Evolutionary conservation across 495 filamentous ascomycete genomes (phyloP), one percentile per base, ranked within the genome.

Genomic region (Xylaria bambusicola): DNA sequence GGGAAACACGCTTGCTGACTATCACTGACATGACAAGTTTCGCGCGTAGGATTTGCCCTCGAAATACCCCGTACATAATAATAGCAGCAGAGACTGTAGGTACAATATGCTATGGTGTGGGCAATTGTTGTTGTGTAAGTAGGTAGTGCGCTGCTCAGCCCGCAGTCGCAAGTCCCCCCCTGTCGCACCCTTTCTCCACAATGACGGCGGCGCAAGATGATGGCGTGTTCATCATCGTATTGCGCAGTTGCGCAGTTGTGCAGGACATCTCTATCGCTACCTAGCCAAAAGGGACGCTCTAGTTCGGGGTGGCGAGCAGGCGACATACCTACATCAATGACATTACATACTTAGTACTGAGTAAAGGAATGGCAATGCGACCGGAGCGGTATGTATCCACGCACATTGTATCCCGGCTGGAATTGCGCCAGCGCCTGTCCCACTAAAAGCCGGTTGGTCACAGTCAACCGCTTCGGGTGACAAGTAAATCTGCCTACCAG

Each of bases 401-500:
- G 23, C 17, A 24, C n/a, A n/a, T n/a, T n/a, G n/a, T n/a, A n/a
- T n/a, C n/a, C n/a, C n/a, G n/a, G n/a, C n/a, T n/a, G n/a, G 8
- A 54, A 18, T 13, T 44, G 18, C 36, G 36, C 36, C 36, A 15
- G 36, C 6, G 26, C n/a, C 20, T 20, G 23, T 42, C 45, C 24
- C 20, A 18, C 23, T 23, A 56, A n/a, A n/a, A 60, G 50, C 40
- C 42, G 29, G 44, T 56, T 62, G 54, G 54, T 48, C 54, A 40
- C 54, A 35, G 26, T 18, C 54, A 36, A 29, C 23, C 53, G 42
- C 38, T 44, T 33, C 21, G 29, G 15, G 36, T 38, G 3, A 7
- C 13, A 65, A 62, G 59, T 61, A 64, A 65, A n/a, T n/a, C n/a
- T n/a, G n/a, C 54, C 64, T 64, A 50, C 60, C 62, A 53, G 62